Conservation (phyloP, 2,329 filamentous ascomycete species). For the Chrysoporthe cubensis region DNA sequence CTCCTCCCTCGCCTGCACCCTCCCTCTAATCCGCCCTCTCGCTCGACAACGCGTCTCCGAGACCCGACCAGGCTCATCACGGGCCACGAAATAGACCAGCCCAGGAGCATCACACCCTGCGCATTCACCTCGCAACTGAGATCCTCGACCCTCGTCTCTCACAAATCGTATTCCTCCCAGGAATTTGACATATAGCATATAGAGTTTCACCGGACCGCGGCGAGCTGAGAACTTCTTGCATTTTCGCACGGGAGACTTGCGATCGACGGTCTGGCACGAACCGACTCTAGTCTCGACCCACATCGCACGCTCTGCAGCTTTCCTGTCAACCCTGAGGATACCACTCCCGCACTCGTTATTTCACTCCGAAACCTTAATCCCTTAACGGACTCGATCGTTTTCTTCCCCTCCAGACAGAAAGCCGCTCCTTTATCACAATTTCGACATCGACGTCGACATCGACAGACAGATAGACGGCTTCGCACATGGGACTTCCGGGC, state of each 20-base stretch:
- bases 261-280: neutral
- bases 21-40: neutral
- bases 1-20: neutral
- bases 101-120: neutral
- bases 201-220: neutral
- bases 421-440: neutral
- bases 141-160: neutral
- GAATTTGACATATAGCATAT: neutral
- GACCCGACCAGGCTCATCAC: neutral
- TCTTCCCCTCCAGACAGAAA: neutral
- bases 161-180: too few relatives aligned
- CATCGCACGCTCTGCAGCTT: neutral
- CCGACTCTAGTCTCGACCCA: neutral
- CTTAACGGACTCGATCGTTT: neutral
- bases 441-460: neutral
- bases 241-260: neutral
- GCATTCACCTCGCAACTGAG: neutral
- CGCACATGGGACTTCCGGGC: neutral
- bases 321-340: neutral
- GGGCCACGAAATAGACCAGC: neutral
- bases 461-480: neutral
- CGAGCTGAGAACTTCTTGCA: neutral
- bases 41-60: neutral
- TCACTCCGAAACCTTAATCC: neutral
- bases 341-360: slow-evolving; percentile 6